Evolutionary conservation across 495 filamentous ascomycete genomes (phyloP).

Genomic region (Cenococcum geophilum): DNA sequence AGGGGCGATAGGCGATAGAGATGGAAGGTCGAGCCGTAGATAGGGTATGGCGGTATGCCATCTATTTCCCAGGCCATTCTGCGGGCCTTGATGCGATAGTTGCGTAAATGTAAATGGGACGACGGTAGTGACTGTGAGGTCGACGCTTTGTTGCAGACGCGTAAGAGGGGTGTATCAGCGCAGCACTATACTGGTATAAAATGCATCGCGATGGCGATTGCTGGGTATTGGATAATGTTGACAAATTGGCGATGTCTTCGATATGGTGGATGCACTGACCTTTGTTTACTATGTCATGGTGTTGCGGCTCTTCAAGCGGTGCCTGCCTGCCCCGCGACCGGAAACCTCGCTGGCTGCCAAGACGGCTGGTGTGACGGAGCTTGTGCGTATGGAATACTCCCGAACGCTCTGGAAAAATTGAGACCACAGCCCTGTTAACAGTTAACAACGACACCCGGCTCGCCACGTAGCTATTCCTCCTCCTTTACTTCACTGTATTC

Average conservation of each 20-base stretch:
- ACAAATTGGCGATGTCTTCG: neutral
- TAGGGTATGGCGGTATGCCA: constrained; percentile 24
- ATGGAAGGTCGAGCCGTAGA: constrained; percentile 30
- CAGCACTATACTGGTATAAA: neutral
- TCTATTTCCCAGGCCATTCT: constrained; percentile 6
- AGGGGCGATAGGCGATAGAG: constrained; percentile 38
- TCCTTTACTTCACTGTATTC: neutral
- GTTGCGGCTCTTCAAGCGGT: constrained; percentile 6
- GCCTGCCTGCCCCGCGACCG: neutral
- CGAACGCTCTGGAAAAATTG: neutral
- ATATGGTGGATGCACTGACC: neutral
- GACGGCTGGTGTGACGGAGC: neutral
- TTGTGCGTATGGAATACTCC: neutral
- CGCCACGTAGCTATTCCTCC: neutral
- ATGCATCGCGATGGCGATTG: neutral
- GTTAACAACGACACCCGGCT: neutral
- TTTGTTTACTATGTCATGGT: constrained; percentile 4
- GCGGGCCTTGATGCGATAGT: neutral
- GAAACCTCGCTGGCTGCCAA: neutral
- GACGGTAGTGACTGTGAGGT: neutral
- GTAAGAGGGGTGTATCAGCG: neutral
- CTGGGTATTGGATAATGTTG: neutral
- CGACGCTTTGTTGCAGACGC: neutral
- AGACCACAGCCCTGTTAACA: neutral
- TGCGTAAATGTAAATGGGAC: neutral